Conservation (phyloP, 352 stramenopile genomes). For the Pythium graminicola region DNA sequence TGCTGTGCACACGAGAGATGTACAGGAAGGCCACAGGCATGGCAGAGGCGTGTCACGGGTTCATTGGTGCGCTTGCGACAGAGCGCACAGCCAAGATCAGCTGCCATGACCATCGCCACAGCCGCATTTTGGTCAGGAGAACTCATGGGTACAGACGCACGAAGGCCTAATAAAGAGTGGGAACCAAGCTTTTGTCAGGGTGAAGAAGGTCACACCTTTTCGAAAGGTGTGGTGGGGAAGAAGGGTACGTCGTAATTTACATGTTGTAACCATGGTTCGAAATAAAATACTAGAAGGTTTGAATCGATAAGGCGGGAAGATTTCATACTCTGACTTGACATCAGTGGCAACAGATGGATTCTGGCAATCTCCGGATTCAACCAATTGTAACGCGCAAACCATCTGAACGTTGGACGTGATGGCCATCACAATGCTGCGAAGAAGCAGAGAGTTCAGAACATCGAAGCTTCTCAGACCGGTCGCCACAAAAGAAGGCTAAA, state of each 20-base stretch:
- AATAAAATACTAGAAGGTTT: no score
- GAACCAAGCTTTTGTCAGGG: conserved; percentile 3
- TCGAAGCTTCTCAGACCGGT: conserved; percentile 10
- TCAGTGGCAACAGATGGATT: no score
- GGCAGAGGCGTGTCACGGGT: conserved; percentile 30
- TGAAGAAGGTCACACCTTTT: neutral
- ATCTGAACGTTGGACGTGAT: neutral
- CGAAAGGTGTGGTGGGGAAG: no score
- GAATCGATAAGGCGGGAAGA: neutral
- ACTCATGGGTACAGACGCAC: conserved; percentile 3
- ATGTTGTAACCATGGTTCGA: no score
- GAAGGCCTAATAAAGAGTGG: conserved; percentile 19
- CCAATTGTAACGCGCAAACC: neutral
- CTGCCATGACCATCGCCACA: conserved; percentile 9
- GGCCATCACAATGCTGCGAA: conserved; percentile 4
- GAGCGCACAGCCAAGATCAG: conserved; percentile 22
- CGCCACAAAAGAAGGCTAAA: neutral
- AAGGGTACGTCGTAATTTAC: no score
- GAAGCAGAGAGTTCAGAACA: conserved; percentile 8
- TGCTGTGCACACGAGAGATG: conserved; percentile 33
- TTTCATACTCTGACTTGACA: no score
- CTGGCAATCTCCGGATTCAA: neutral
- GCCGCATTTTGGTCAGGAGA: conserved; percentile 8
- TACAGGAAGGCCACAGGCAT: conserved; percentile 29
- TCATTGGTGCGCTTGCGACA: conserved; percentile 35